Evolutionary conservation across 2,329 filamentous ascomycete species (phyloP).

Genomic region (Aureobasidium sp.): DNA sequence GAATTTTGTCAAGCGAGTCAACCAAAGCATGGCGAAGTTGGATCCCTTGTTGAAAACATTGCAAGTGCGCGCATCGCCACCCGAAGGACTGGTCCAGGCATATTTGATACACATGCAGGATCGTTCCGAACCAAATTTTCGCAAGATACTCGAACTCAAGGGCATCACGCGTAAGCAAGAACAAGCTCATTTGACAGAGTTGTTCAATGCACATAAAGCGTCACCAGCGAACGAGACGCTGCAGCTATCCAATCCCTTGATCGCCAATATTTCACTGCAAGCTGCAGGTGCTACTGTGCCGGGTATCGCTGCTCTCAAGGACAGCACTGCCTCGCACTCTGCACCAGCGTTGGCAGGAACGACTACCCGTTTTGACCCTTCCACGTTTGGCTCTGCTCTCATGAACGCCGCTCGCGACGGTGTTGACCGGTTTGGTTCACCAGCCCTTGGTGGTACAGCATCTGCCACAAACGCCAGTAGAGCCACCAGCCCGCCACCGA

Average conservation of each 20-base stretch:
- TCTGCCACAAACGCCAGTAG: slow-evolving; percentile 23
- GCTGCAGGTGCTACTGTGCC: slow-evolving; percentile 41
- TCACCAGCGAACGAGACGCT: slow-evolving; percentile 61
- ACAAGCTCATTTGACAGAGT: slow-evolving; percentile 72
- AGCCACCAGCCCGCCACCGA: slow-evolving; percentile 25
- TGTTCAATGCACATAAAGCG: slow-evolving; percentile 80
- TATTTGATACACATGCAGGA: slow-evolving; percentile 97
- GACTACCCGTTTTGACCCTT: slow-evolving; percentile 61
- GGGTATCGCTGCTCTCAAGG: slow-evolving; percentile 17
- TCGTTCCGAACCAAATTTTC: slow-evolving; percentile 88
- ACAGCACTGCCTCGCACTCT: slow-evolving; percentile 23
- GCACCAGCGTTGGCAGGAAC: slow-evolving; percentile 32
- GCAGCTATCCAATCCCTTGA: slow-evolving; percentile 57
- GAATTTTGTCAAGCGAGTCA: slow-evolving; percentile 79
- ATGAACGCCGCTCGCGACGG: slow-evolving; percentile 83
- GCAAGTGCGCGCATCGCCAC: slow-evolving; percentile 83
- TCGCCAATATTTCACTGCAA: slow-evolving; percentile 51
- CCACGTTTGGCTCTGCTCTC: slow-evolving; percentile 76
- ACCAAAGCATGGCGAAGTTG: slow-evolving; percentile 73
- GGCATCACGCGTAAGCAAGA: slow-evolving; percentile 76
- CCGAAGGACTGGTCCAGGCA: slow-evolving; percentile 90
- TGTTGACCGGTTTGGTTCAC: slow-evolving; percentile 67
- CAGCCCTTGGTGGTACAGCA: slow-evolving; percentile 32
- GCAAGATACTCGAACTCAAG: slow-evolving; percentile 92
- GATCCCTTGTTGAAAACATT: slow-evolving; percentile 93